These are phyloP conservation scores for Polygonum maritimum DNA, from an alignment of 148 eudicot species.

Conservation along the genomic window DNA sequence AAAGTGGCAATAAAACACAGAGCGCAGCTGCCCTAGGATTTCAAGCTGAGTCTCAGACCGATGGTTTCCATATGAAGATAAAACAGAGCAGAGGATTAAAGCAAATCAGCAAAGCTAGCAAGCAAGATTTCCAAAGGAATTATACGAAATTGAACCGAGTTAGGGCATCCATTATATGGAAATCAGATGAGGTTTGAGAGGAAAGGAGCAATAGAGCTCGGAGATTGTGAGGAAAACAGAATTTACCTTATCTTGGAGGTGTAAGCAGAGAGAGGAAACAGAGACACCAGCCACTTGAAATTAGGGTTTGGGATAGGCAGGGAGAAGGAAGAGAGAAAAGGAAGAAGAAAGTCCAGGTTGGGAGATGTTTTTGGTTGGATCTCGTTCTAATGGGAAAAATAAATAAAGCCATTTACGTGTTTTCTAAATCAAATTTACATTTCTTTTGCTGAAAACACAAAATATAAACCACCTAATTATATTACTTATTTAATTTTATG, in stretches of 20 bases:
- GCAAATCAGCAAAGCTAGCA: not conserved
- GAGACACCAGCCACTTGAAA: slow-evolving; percentile 22
- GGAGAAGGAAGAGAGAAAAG: slow-evolving; percentile 24
- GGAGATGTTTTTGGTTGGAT: slow-evolving; percentile 10
- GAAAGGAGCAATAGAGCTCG: not conserved
- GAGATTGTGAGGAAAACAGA: not conserved
- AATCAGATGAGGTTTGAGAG: not conserved
- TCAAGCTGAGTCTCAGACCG: not conserved
- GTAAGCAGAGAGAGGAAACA: not conserved
- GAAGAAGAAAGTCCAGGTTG: slow-evolving; percentile 12
- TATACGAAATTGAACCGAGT: not conserved
- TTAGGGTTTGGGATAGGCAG: slow-evolving; percentile 46
- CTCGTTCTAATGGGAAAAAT: not conserved
- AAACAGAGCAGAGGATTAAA: not conserved
- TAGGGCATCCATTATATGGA: slow-evolving; percentile 1
- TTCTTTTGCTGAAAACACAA: not conserved
- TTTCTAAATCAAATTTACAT: not conserved
- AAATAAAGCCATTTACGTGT: not conserved
- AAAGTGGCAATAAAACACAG: not conserved
- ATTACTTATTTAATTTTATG: no score
- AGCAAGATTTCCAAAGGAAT: not conserved
- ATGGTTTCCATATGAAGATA: not conserved
- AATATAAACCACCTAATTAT: no score
- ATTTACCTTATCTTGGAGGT: slow-evolving; percentile 7
- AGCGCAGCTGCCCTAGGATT: not conserved